These are phyloP conservation scores for Dryas integrifolia DNA, from an alignment of 331 rosid genomes.

Conservation along the genomic window DNA sequence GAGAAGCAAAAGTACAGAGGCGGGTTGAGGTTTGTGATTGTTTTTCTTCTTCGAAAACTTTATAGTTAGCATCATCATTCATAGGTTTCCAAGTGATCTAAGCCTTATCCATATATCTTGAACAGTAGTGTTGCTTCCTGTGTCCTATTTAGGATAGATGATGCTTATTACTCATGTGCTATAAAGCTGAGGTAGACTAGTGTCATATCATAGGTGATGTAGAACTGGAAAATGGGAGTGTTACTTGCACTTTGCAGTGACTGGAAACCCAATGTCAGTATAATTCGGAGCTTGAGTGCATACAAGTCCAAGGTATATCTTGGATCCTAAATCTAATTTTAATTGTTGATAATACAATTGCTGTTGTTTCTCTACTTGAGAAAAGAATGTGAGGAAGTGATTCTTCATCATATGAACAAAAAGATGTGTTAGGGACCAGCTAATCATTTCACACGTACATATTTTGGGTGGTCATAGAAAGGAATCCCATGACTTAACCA, in stretches of 20 bases:
- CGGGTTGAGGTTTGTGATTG: conserved; percentile 50
- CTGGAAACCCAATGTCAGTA: neutral
- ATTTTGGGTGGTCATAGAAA: neutral
- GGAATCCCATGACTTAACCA: conserved; percentile 10
- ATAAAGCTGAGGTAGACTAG: neutral
- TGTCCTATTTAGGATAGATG: neutral
- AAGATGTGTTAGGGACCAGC: neutral
- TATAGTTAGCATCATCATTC: neutral
- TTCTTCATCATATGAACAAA: neutral
- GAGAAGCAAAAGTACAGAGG: conserved; percentile 61
- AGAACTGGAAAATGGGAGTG: neutral
- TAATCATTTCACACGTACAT: conserved; percentile 7
- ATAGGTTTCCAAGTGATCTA: neutral
- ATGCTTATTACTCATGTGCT: neutral
- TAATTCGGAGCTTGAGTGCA: neutral
- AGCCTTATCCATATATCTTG: neutral
- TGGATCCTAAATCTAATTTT: neutral
- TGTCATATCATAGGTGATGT: neutral
- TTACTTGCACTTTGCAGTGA: neutral
- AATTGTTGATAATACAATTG: neutral
- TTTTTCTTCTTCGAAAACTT: neutral
- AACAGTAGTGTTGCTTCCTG: neutral
- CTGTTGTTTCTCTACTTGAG: neutral
- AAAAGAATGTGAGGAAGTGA: neutral
- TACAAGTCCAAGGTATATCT: neutral